A percentile compares a stretch with the other conserved stretches of the same genome.
These are phyloP conservation scores for Pythium aphanidermatum DNA, from an alignment of 352 stramenopile species.

Conservation along the genomic window DNA sequence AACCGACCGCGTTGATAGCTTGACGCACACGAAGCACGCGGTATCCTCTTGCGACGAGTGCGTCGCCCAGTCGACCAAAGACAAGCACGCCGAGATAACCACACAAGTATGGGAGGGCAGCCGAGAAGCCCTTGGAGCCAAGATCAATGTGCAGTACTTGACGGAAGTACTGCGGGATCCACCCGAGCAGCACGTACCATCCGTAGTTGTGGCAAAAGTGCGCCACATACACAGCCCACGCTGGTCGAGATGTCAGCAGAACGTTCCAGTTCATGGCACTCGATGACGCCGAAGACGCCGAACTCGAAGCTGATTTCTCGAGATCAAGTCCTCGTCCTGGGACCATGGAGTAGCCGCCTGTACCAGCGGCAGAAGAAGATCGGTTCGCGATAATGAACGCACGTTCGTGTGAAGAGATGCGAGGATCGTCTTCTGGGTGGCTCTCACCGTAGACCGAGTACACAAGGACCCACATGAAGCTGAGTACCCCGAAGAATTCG, in stretches of 20 bases:
- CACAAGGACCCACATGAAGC: slow-evolving; percentile 64
- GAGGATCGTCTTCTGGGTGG: slow-evolving; percentile 53
- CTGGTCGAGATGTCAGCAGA: slow-evolving; percentile 54
- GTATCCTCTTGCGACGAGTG: slow-evolving; percentile 52
- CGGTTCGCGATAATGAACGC: slow-evolving; percentile 67
- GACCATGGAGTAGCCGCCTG: slow-evolving; percentile 16
- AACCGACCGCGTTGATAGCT: slow-evolving; percentile 67
- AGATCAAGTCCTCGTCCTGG: no score
- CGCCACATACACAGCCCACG: slow-evolving; percentile 81
- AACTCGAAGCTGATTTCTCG: no score
- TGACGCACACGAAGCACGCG: slow-evolving; percentile 74
- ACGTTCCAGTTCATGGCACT: slow-evolving; percentile 60
- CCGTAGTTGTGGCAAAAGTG: slow-evolving; percentile 88
- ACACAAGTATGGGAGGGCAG: slow-evolving; percentile 71
- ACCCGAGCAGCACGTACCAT: slow-evolving; percentile 84
- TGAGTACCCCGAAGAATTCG: slow-evolving; percentile 63
- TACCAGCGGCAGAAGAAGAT: slow-evolving; percentile 12
- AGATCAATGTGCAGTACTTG: slow-evolving; percentile 75
- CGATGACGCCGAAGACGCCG: slow-evolving; percentile 10
- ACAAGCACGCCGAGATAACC: slow-evolving; percentile 70
- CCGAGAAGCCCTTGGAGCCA: slow-evolving; percentile 52
- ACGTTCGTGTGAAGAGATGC: slow-evolving; percentile 51
- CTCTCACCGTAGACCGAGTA: slow-evolving; percentile 58
- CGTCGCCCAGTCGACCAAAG: slow-evolving; percentile 64
- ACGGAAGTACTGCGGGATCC: slow-evolving; percentile 86